Base-by-base conservation (phyloP, 164 flowering plant species). In the Brasenia schreberi region DNA sequence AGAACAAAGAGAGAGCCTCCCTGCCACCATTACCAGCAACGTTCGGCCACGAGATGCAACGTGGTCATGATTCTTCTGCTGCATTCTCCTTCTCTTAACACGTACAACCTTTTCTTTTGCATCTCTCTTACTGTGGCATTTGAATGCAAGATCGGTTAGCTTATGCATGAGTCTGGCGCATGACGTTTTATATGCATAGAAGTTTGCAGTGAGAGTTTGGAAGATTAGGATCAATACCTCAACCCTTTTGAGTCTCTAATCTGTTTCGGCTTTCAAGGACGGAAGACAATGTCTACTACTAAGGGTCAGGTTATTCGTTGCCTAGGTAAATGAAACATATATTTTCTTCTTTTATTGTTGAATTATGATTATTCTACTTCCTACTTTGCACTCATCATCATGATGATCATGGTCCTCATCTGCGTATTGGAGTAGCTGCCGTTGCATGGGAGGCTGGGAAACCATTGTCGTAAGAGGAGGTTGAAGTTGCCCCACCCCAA, bases 381-480 rank as follows among this genome's bases (percentile, higher is more conserved):
- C 23, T 64, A 14, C 3, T 49, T 68, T 64, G 10, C 18, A 53
- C 17, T 65, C 53, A 12, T 45, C 53, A 12, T 45, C 53, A 7
- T 45, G 11, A 45, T 7, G 42, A 33, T 65, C 11, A 59, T 10
- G 5, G 16, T 16, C 17, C 18, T 56, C 10, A 6, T 59, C 6
- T 7, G 6, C 5, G 5, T 18, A 18, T 33, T 61, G 11, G 14
- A 70, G 70, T 56, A 86, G 91, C 91, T 67, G 91, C 88, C 5
- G 84, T 86, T 67, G 83, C 88, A 72, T 84, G 91, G 88, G 91
- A 86, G 61, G 91, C 91, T 1, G 85, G 83, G 66, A 84, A 84
- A 79, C 91, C 85, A 16, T 70, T 86, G 75, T 82, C 77, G 75
- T 82, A 84, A 0, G 88, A 86, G 61, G 81, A 84, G 68, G 90